Conservation (phyloP, 2,329 filamentous ascomycete species). For the Penicillium sp. region DNA sequence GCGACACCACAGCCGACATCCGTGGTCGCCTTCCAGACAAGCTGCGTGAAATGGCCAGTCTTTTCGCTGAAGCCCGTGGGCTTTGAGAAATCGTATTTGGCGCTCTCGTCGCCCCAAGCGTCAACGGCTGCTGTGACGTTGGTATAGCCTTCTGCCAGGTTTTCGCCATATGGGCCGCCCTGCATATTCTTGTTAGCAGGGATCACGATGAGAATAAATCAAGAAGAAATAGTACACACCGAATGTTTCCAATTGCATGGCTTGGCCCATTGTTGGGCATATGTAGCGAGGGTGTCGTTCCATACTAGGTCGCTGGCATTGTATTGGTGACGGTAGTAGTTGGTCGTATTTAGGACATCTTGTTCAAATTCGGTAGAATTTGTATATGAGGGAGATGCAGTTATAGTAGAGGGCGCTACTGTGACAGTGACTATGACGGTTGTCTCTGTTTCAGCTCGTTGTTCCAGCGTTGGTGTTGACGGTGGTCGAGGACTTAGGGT, state of each 20-base stretch:
- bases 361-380: constrained; percentile 5
- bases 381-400: constrained; percentile 6
- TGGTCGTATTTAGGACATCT: constrained; percentile 8
- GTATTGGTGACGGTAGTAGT: constrained; percentile 69
- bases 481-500: not conserved
- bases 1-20: constrained; percentile 57
- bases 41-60: constrained; percentile 74
- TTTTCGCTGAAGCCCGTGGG: constrained; percentile 53
- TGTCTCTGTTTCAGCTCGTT: not conserved
- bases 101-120: constrained; percentile 62
- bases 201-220: not conserved
- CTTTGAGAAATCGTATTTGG: constrained; percentile 55
- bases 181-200: constrained; percentile 16
- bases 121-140: constrained; percentile 59
- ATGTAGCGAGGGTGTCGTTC: constrained; percentile 60
- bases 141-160: constrained; percentile 64
- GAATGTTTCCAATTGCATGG: constrained; percentile 46
- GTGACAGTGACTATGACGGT: constrained; percentile 13
- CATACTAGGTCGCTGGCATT: constrained; percentile 63
- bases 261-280: constrained; percentile 60
- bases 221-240: not conserved
- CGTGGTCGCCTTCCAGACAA: constrained; percentile 64
- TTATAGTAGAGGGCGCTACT: not conserved
- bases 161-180: constrained; percentile 67
- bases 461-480: constrained; percentile 2